Evolutionary conservation across 208 protist species (phyloP), one percentile per base, ranked within the genome.

Genomic region (Trypanosoma scelopori): DNA sequence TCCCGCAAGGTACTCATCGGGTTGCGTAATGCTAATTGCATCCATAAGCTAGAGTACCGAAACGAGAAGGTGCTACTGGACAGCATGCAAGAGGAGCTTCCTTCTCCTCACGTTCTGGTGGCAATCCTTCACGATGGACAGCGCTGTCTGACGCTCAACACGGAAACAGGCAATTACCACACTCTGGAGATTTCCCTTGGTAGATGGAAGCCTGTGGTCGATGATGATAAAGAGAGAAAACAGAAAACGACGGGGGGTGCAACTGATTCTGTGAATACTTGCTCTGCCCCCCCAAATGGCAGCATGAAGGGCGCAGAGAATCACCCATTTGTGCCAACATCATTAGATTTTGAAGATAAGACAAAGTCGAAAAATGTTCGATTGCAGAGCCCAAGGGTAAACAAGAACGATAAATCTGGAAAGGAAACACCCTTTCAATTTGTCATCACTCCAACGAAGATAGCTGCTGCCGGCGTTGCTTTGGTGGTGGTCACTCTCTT

Each of bases 1-100:
- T 77, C 75, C 3, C 58, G 69, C 27, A 65, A 78, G 39, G 71
- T 76, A 5, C 46, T 85, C 27, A 15, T 81, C 1, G 74, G 70
- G 16, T 15, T 69, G 11, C 47, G 32, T 28, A 70, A 65, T 4
- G 42, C 32, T 22, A 49, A 25, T 16, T 46, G 35, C 16, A 56
- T 85, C 16, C 53, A 67, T 20, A 72, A 69, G 42, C 47, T 79
- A n/a, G 71, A 81, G 39, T 82, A 84, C 53, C 37, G 56, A 35
- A 71, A 75, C 22, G 69, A 76, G 47, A 67, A 69, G 23, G 27
- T 57, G 13, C 5, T 69, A 13, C 43, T 61, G 7, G 46, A 67
- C 49, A 63, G 60, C 49, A 50, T 57, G 55, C 68, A 68, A 25
- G 60, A 63, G 22, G 43, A 60, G 7, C 59, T 74, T 63, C 53